Evolutionary conservation across 257 asterid genomes (phyloP), one percentile per base, ranked within the genome.

Genomic region (Oldenlandia corymbosa): DNA sequence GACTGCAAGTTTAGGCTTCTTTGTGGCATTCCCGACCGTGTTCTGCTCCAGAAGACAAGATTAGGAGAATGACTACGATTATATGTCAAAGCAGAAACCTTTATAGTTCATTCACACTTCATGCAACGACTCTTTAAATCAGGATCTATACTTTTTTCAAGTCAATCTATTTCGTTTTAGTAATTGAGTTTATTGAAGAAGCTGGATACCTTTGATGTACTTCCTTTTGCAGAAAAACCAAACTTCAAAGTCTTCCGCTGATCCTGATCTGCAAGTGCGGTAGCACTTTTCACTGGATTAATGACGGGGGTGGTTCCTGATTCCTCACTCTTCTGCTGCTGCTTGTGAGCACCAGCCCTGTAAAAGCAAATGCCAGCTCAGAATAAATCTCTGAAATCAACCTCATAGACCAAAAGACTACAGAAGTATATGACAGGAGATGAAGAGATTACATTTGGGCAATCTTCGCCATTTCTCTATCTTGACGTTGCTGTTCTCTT

Each of bases 401-500:
- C 64, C 34, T 30, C 42, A 5, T n/a, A 45, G 34, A 32, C 24
- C 48, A 20, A 18, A 34, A 46, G 17, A 1, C 7, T 17, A 51
- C 37, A 11, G 31, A 41, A 27, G n/a, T n/a, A 59, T 17, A 46
- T 18, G 34, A 0, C 2, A 27, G 52, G 32, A 59, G 49, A 65
- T 20, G 20, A 30, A 36, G 41, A 57, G 28, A 23, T 17, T 83
- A 93, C 97, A 85, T 93, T 71, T 87, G 97, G 62, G 78, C 78
- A 74, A 85, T 85, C 79, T 93, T 93, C 39, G 91, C 96, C 88
- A 93, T 83, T 81, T 90, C 97, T 84, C 67, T 86, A 65, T 90
- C 96, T 74, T 83, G 94, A 50, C 96, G 97, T 62, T 87, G 96
- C 60, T 85, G 93, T 69, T 90, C 97, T 75, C 99, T 79, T 84